Base-by-base conservation (phyloP, 2,329 filamentous ascomycete genomes). In the Cadophora sp. region DNA sequence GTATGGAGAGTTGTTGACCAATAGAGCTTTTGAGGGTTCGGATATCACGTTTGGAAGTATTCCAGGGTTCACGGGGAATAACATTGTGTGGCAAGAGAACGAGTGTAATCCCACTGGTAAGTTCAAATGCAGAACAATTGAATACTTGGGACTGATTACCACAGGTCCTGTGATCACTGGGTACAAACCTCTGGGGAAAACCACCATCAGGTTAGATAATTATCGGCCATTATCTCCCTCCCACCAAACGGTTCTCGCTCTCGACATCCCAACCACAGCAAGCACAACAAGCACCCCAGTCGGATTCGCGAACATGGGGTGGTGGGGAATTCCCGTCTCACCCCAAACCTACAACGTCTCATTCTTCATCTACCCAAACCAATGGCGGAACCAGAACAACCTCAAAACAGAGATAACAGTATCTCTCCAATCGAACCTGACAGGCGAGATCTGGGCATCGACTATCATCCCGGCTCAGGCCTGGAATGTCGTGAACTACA, bases 1-100 rank as follows among this genome's bases (percentile, higher is more conserved):
- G 69, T 92, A 92, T 74, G 89, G 87, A 65, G 89, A 92, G 74
- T 78, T 92, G 66, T 84, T 92, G 66, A 84, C 83, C 58, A 92
- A 92, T 78, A 83, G 89, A 58, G 90, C 89, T 9, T 91, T 92
- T 75, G 89, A 92, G 75, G 76, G 78, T 11, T 72, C 70, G 3
- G 59, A 68, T 47, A 59, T 72, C 27, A 65, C 53, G 11, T 70
- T 70, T 63, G 66, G 62, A 22, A 51, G 43, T 14, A 48, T 68
- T 18, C 22, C 62, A 3, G 65, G 53, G 1, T 66, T 58, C 45
- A 13, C 51, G 1, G 66, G 59, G 13, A 65, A 53, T 22, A 68
- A 47, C 48, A 68, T 71, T 27, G 48, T 62, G 0, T 71, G 55
- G 16, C 69, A 71, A 45, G 70, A 72, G 45, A 72, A 72, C 27